Conservation (phyloP, 2,329 filamentous ascomycete genomes). For the Ophiostoma populinum region DNA sequence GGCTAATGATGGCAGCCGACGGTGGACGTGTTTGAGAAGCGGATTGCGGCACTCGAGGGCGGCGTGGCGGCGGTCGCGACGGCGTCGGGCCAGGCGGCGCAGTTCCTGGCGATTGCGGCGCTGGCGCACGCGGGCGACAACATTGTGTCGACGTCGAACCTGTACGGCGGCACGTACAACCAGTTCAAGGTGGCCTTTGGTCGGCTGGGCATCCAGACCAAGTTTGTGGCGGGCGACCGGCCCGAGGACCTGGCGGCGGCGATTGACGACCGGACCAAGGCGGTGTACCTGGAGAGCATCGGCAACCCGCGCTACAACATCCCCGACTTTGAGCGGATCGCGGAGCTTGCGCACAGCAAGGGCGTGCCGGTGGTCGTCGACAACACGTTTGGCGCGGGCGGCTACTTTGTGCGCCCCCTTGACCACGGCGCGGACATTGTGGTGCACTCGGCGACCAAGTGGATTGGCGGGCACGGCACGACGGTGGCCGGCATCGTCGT, state of each 20-base stretch:
- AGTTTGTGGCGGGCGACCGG: slow-evolving; percentile 71
- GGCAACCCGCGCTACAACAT: slow-evolving; percentile 90
- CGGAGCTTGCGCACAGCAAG: slow-evolving; percentile 54
- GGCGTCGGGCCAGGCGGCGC: slow-evolving; percentile 74
- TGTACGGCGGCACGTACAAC: slow-evolving; percentile 94
- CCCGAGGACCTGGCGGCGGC: slow-evolving; percentile 60
- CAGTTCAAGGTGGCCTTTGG: slow-evolving; percentile 86
- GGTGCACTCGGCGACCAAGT: slow-evolving; percentile 88
- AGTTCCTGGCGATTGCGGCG: slow-evolving; percentile 75
- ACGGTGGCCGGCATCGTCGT: slow-evolving; percentile 77
- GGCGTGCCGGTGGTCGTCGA: slow-evolving; percentile 60
- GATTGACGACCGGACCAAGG: slow-evolving; percentile 89
- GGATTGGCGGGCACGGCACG: slow-evolving; percentile 91
- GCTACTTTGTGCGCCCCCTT: slow-evolving; percentile 74
- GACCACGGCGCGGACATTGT: slow-evolving; percentile 87
- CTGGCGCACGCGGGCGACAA: slow-evolving; percentile 85
- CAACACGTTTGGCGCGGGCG: slow-evolving; percentile 90
- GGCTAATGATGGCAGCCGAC: too few relatives aligned
- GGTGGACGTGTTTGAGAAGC: slow-evolving; percentile 90
- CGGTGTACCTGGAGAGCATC: slow-evolving; percentile 80
- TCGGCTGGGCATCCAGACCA: slow-evolving; percentile 72
- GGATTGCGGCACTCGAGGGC: slow-evolving; percentile 87
- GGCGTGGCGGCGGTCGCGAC: slow-evolving; percentile 74
- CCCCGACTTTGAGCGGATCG: slow-evolving; percentile 77
- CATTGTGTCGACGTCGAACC: slow-evolving; percentile 75